Conservation (phyloP, 164 flowering plant species). For the Berberis thunbergii region DNA sequence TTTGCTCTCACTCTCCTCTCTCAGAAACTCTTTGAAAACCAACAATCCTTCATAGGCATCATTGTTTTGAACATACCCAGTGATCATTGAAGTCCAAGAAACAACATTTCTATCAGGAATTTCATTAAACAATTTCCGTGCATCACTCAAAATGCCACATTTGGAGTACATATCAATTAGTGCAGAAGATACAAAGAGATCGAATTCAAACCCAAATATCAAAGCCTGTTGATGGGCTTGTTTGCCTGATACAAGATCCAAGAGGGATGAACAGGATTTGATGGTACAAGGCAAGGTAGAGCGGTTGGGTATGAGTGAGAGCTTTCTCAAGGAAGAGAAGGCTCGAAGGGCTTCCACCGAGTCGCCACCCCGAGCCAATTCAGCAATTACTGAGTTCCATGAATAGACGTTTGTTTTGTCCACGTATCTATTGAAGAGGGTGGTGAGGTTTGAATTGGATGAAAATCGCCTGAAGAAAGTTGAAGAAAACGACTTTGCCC, state of each 20-base stretch:
- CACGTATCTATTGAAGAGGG: constrained; percentile 50
- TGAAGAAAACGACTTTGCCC: too few species aligned
- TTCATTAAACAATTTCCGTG: constrained; percentile 58
- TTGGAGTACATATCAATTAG: constrained; percentile 77
- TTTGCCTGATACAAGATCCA: constrained; percentile 43
- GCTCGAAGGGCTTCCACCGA: constrained; percentile 63
- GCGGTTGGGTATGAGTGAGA: constrained; percentile 47
- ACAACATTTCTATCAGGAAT: constrained; percentile 58
- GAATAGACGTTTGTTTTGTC: constrained; percentile 48
- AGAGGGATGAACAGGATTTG: constrained; percentile 65
- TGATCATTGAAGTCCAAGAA: constrained; percentile 71
- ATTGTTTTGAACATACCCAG: constrained; percentile 55
- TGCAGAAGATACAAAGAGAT: constrained; percentile 71
- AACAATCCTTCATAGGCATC: constrained; percentile 34
- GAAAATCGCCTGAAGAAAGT: too few species aligned
- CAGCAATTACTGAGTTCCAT: constrained; percentile 82
- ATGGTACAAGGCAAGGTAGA: constrained; percentile 69
- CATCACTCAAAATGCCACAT: constrained; percentile 49
- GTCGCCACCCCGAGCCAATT: constrained; percentile 65
- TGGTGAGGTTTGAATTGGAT: constrained; percentile 26
- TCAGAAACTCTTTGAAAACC: constrained; percentile 55
- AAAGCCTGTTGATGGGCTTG: constrained; percentile 75
- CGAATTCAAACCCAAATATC: constrained; percentile 46
- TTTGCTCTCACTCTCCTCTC: constrained; percentile 24
- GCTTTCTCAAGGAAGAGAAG: constrained; percentile 58